Evolutionary conservation across 768 basidiomycete genomes (phyloP).

Genomic region (Favolaschia claudopus): DNA sequence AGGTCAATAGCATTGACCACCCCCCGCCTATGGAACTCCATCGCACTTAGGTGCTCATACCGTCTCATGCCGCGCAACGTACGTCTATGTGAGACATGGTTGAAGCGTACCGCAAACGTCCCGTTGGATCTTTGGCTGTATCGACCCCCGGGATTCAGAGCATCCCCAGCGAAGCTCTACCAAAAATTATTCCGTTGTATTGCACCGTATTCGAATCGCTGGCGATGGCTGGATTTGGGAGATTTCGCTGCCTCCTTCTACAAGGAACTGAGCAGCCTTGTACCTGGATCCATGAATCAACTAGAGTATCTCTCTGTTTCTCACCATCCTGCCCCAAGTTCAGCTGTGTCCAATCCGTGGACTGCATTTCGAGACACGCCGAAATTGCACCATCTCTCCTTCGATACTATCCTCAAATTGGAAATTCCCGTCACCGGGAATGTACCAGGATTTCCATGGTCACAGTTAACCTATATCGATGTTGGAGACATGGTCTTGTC

Average conservation of each 20-base stretch:
- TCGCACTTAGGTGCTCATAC: neutral
- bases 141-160: neutral
- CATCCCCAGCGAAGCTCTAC: too few relatives aligned
- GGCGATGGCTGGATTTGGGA: conserved; percentile 1
- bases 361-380: neutral
- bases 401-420: neutral
- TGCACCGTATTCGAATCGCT: neutral
- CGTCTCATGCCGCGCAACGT: neutral
- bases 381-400: neutral
- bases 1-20: neutral
- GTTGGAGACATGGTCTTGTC: neutral
- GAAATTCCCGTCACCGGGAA: neutral
- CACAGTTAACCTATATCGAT: conserved; percentile 5
- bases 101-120: conserved; percentile 2
- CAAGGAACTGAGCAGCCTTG: neutral
- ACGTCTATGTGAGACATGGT: neutral
- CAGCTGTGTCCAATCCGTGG: neutral
- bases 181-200: neutral
- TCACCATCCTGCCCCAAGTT: neutral
- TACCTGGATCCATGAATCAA: neutral
- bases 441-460: neutral
- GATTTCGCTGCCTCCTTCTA: neutral
- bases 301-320: neutral
- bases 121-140: neutral
- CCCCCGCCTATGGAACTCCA: conserved; percentile 1